These are phyloP conservation scores for Porpolomopsis calyptriformis DNA, from an alignment of 768 basidiomycete species.

Conservation along the genomic window DNA sequence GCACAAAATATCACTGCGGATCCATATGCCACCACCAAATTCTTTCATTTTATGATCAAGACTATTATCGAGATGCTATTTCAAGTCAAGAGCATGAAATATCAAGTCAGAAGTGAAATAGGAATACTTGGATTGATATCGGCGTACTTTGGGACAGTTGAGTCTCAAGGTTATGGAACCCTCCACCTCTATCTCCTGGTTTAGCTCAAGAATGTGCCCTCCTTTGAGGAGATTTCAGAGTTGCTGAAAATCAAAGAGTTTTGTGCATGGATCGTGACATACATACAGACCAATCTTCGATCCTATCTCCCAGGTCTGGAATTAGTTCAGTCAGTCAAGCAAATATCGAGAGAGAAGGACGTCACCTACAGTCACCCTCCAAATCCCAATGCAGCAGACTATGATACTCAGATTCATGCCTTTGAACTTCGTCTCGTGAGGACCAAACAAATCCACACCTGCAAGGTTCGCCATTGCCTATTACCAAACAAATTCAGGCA, in stretches of 20 bases:
- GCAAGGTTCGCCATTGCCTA: conserved; percentile 17
- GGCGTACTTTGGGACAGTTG: conserved; percentile 21
- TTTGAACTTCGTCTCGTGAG: conserved; percentile 18
- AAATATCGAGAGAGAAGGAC: conserved; percentile 11
- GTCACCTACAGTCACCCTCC: conserved; percentile 26
- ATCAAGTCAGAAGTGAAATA: conserved; percentile 6
- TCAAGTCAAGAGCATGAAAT: conserved; percentile 16
- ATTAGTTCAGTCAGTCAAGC: conserved; percentile 9
- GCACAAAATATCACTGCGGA: conserved; percentile 24
- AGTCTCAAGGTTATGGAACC: conserved; percentile 31
- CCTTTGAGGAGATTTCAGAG: conserved; percentile 10
- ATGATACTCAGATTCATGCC: neutral
- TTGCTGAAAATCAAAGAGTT: conserved; percentile 20
- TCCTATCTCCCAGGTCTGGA: conserved; percentile 20
- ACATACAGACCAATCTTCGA: conserved; percentile 21
- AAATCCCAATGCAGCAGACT: conserved; percentile 18
- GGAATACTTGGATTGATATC: conserved; percentile 22
- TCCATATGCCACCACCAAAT: conserved; percentile 32
- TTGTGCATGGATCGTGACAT: conserved; percentile 18
- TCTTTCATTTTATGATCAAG: conserved; percentile 27
- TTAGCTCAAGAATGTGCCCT: conserved; percentile 25
- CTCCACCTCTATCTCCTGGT: conserved; percentile 32
- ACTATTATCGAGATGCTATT: conserved; percentile 24
- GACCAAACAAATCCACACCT: conserved; percentile 26
- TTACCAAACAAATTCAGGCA: conserved; percentile 6